A percentile compares a stretch with the other conserved stretches of the same genome.
phyloP scores from a whole-genome alignment of 1,284 basidiomycete species.

The Cryptococcus jaspeensis region DNA sequence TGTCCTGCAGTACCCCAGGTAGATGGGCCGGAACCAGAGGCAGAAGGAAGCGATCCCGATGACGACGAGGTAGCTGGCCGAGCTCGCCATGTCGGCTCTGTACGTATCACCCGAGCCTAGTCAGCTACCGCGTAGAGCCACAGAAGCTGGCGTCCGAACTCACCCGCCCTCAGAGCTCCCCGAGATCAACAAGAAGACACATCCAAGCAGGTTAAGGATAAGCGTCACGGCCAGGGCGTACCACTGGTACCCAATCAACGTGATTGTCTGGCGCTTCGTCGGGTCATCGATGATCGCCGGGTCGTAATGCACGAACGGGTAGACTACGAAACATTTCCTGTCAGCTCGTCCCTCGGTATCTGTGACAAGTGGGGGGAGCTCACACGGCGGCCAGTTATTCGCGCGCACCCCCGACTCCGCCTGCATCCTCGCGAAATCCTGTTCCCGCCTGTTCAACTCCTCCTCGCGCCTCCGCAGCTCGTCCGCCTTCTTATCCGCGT shows the following conservation, averaged over 20 bases:
- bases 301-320: constrained; percentile 89
- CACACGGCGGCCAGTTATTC: constrained; percentile 52
- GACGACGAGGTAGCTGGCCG: constrained; percentile 66
- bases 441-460: constrained; percentile 31
- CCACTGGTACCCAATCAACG: constrained; percentile 86
- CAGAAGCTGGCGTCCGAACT: constrained; percentile 10
- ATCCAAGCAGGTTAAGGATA: constrained; percentile 85
- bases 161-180: constrained; percentile 71
- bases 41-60: constrained; percentile 81
- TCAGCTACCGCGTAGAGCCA: constrained; percentile 21
- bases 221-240: constrained; percentile 75
- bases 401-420: constrained; percentile 35
- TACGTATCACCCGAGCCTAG: not conserved
- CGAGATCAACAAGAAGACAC: constrained; percentile 77
- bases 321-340: constrained; percentile 59
- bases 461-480: constrained; percentile 37
- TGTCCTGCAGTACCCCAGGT: constrained; percentile 95
- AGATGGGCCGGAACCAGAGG: constrained; percentile 91
- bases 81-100: constrained; percentile 35
- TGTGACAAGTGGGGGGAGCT: constrained; percentile 14
- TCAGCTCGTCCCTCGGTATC: not conserved
- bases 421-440: constrained; percentile 32
- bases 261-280: constrained; percentile 72
- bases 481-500: constrained; percentile 33
- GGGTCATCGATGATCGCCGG: constrained; percentile 74